These are phyloP conservation scores for Polyplosphaeria fusca DNA, from an alignment of 495 filamentous ascomycete species.

Conservation along the genomic window DNA sequence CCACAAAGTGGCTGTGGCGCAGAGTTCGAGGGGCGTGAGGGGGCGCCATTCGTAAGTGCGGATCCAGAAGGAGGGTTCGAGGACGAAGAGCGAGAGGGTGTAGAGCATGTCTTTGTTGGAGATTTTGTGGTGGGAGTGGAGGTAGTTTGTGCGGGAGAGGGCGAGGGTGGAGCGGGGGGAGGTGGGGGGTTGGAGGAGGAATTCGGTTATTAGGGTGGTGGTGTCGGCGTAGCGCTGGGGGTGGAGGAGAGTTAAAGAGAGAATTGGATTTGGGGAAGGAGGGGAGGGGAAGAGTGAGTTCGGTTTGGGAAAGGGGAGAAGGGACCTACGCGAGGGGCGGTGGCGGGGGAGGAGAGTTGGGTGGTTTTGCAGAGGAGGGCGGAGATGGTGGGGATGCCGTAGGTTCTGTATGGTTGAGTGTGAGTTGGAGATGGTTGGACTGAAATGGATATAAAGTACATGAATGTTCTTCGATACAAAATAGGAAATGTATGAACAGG, in stretches of 20 bases:
- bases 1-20: slow-evolving; percentile 82
- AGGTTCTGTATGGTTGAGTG: slow-evolving; percentile 49
- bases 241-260: too few species aligned
- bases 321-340: neutral
- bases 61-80: slow-evolving; percentile 58
- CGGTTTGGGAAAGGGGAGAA: too few species aligned
- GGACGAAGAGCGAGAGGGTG: slow-evolving; percentile 66
- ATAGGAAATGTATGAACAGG: too few species aligned
- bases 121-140: slow-evolving; percentile 80
- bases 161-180: slow-evolving; percentile 63
- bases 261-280: too few species aligned
- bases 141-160: slow-evolving; percentile 64
- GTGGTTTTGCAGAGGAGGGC: slow-evolving; percentile 55
- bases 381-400: slow-evolving; percentile 63
- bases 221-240: slow-evolving; percentile 65
- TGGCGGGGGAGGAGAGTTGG: slow-evolving; percentile 48
- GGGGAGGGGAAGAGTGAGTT: too few species aligned
- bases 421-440: neutral
- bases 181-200: slow-evolving; percentile 69
- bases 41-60: neutral
- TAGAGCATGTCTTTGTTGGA: slow-evolving; percentile 56
- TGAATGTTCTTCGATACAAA: slow-evolving; percentile 39
- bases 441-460: neutral
- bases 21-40: slow-evolving; percentile 65
- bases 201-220: slow-evolving; percentile 62